Conservation (phyloP, 129 eudicot species). For the Flaveria robusta region DNA sequence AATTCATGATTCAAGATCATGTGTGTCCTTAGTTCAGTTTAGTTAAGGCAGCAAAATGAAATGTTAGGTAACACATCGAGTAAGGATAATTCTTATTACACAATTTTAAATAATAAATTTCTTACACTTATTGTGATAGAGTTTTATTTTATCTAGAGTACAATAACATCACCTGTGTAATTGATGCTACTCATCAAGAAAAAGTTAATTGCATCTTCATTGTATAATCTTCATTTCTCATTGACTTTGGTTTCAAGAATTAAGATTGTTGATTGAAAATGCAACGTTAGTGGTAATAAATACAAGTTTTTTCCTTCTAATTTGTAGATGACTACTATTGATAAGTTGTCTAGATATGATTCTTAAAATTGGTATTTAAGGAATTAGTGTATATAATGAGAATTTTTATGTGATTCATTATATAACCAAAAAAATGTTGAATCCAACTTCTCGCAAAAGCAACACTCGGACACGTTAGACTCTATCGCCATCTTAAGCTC, state of each 20-base stretch:
- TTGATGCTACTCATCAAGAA: slow-evolving; percentile 79
- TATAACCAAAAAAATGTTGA: slow-evolving; percentile 74
- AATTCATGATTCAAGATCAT: too few relatives aligned
- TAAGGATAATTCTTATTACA: too few relatives aligned
- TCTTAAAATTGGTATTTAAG: slow-evolving; percentile 59
- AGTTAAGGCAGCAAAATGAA: too few relatives aligned
- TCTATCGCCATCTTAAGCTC: slow-evolving; percentile 71
- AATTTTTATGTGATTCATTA: slow-evolving; percentile 67
- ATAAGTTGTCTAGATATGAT: slow-evolving; percentile 23
- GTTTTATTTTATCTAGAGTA: too few relatives aligned
- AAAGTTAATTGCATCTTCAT: slow-evolving; percentile 61
- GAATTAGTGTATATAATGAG: slow-evolving; percentile 56
- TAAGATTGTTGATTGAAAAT: slow-evolving; percentile 55
- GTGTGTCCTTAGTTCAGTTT: too few relatives aligned
- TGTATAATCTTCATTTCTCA: slow-evolving; percentile 65
- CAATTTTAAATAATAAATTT: too few relatives aligned
- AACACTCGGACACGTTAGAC: slow-evolving; percentile 43
- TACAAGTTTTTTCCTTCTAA: slow-evolving; percentile 40
- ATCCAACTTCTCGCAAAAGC: slow-evolving; percentile 80
- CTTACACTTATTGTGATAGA: too few relatives aligned
- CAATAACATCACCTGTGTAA: slow-evolving; percentile 59
- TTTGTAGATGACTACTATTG: slow-evolving; percentile 36
- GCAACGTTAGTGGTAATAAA: slow-evolving; percentile 46
- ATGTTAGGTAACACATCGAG: too few relatives aligned
- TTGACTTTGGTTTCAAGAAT: slow-evolving; percentile 58